Base-by-base conservation (phyloP, 495 filamentous ascomycete genomes). In the Penicillium alfredii region DNA sequence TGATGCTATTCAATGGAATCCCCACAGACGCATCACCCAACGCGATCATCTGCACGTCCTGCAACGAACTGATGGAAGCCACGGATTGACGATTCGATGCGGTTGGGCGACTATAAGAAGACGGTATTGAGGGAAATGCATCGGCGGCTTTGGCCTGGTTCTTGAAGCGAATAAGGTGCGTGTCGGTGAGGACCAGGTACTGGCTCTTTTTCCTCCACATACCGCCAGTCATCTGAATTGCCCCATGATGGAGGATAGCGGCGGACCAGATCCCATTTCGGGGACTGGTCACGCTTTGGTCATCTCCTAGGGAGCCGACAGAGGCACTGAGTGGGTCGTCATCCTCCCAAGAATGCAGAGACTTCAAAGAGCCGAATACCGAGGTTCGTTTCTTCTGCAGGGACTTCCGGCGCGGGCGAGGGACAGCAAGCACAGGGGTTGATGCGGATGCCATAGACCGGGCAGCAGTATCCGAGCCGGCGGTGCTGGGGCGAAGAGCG, bases 181-280 rank as follows among this genome's bases (percentile, higher is more conserved):
- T 77, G 30, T 89, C 80, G 7, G 89, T 96, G 22, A 96, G 71
- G n/a, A 95, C 92, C 19, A 96, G 65, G 46, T 87, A 96, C 43
- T 93, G 87, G 50, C 78, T 84, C 64, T 85, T 89, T 56, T 86
- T 83, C 56, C 86, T 76, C 57, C 95, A 78, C 61, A 94, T 74
- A 27, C 83, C 78, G 17, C 80, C 77, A 21, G 84, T 85, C 1
- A 82, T 81, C 60, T 94, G 86, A 15, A 93, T 73, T 44, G 87
- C 79, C 3, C 86, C 86, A 58, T 82, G 75, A 39, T 84, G 75
- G 10, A 81, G 49, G 20, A 82, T 73, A 15, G 67, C 60, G 22
- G 65, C 54, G 6, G 53, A 67, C 11, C 63, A 70, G 12, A 64
- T 63, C 28, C 52, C 48, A 30, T 55, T 54, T 38, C 63, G 64